phyloP scores from a whole-genome alignment of 73 alveolate genomes.

The Uronychia binucleata region DNA sequence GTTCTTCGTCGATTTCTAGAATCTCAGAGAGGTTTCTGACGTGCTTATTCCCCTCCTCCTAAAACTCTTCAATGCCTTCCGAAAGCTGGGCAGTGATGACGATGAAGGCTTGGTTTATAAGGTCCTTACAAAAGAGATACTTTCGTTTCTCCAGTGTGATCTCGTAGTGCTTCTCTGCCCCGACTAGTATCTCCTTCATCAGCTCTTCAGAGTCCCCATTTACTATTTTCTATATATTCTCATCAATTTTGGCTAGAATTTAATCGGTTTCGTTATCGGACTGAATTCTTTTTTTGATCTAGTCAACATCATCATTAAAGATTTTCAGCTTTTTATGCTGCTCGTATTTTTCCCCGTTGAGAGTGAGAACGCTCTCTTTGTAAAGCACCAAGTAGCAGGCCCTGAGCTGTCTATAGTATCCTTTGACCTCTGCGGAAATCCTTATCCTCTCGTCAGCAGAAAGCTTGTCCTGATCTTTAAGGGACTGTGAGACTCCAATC shows the following conservation, averaged over 20 bases:
- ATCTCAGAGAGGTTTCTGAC: not conserved
- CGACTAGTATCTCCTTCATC: not conserved
- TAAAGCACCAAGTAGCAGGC: not conserved
- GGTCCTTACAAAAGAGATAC: not conserved
- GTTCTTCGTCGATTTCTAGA: conserved; percentile 14
- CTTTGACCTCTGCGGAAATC: not conserved
- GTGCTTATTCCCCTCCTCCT: not conserved
- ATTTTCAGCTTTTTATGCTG: too few relatives aligned
- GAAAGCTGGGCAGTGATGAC: not conserved
- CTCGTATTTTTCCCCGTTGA: not conserved
- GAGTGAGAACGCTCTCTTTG: not conserved
- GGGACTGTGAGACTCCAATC: not conserved
- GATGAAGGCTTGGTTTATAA: not conserved
- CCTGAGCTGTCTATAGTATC: not conserved
- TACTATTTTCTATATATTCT: not conserved
- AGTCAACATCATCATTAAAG: not conserved
- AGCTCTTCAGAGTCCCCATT: not conserved
- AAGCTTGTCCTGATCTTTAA: not conserved
- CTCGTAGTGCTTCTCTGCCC: not conserved
- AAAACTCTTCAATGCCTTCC: not conserved
- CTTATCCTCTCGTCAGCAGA: not conserved
- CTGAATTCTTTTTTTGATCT: not conserved
- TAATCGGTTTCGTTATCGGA: not conserved
- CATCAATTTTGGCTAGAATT: not conserved
- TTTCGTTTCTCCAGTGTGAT: not conserved